Base-by-base conservation (phyloP, 129 eudicot genomes). In the Lactuca sativa region DNA sequence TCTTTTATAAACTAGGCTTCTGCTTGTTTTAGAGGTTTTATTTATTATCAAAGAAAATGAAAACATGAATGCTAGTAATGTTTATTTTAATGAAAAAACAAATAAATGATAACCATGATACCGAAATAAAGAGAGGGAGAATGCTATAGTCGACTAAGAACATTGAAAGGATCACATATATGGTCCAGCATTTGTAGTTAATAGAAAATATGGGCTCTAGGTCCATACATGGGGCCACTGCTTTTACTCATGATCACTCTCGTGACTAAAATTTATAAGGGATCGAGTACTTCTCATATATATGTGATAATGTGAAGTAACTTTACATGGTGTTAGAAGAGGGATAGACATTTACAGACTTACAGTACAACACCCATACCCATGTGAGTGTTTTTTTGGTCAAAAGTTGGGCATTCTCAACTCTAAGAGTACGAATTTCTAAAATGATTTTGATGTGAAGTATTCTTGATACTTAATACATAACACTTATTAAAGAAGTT, bases 191-290 rank as follows among this genome's bases (percentile, higher is more conserved):
- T 62, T 62, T 41, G 71, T 77, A 77, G 81, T 77, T 61, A 77
- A 77, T 69, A 40, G 30, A 77, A 77, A 71, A 77, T 70, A 77
- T 77, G 81, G 81, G 81, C 76, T 69, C 76, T 77, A 62, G 81
- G 81, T 62, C 81, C 81, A 69, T 52, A 61, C 44, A 16, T 52
- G 80, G 80, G 81, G 4, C 81, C 76, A 62, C 71, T 62, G 71
- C 71, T 69, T 53, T 77, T 54, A 69, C 54, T 69, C 66, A 41
- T 6, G 44, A 44, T 68, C 58, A 69, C 44, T 69, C 71, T 69
- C 40, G 75, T 69, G 80, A 76, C 75, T 60, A 9, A 70, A 61
- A 53, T 25, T 59, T 52, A 48, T 54, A 69, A 56, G 57, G 62
- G 30, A 25, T 25, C 30, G 53, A 32, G 76, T 62, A 69, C 81